Base-by-base conservation (phyloP, 1,284 basidiomycete species). In the Afroboletus lepidellus region DNA sequence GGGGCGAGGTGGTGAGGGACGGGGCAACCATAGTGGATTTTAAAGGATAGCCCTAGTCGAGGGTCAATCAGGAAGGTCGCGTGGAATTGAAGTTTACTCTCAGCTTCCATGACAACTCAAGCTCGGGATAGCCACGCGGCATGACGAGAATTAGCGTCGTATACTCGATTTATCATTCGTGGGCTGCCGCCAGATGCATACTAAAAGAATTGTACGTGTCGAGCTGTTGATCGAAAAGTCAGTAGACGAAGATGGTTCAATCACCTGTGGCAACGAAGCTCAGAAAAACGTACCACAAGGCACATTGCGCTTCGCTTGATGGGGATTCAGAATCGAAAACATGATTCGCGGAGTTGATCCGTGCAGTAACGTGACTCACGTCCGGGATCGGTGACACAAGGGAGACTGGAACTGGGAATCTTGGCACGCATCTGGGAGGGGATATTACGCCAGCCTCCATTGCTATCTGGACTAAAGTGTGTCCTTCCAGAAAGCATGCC, bases 11-110 rank as follows among this genome's bases (percentile, higher is more conserved):
- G 0, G 25, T 21, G 39, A 42, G n/a, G 50, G 18, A 38, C 6
- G 25, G 42, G n/a, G 32, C 5, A 20, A 47, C 11, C 18, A 18
- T n/a, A 16, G 15, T 24, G 45, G 42, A 2, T 47, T 56, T 61
- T 56, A 59, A 57, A 51, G 34, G 15, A 20, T 24, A 7, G 12
- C 15, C 25, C 13, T 18, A 44, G 29, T 5, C 1, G 4, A 18
- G 18, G 30, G 32, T 18, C 27, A 8, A n/a, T n/a, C n/a, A n/a
- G n/a, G 23, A 41, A 43, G 24, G 8, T 30, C 8, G 18, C 36
- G 8, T 1, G 15, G 0, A 5, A 46, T 27, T 21, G 30, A 36
- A 27, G 20, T n/a, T 38, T 18, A 24, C 15, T 41, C 27, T 45
- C 30, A 13, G 11, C 9, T 36, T 29, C 20, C n/a, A 18, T 3